These are phyloP conservation scores for Colletotrichum coccodes DNA, from an alignment of 2,329 filamentous ascomycete species.

Conservation along the genomic window DNA sequence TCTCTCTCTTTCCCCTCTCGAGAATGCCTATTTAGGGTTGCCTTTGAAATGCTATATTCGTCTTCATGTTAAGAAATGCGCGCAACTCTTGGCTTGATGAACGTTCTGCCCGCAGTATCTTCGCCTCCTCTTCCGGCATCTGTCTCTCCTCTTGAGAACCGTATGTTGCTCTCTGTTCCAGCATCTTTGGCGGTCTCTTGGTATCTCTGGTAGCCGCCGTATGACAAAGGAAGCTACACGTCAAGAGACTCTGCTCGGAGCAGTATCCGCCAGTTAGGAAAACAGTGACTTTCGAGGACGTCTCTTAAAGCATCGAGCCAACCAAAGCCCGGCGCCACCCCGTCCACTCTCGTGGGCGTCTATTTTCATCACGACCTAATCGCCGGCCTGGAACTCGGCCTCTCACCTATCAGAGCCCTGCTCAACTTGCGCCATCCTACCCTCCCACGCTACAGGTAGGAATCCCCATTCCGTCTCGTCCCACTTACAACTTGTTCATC, in stretches of 20 bases:
- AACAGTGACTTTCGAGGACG: constrained; percentile 11
- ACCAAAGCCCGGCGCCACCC: constrained; percentile 45
- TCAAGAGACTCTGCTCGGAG: background rate
- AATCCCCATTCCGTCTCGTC: constrained; percentile 47
- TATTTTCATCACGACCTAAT: constrained; percentile 52
- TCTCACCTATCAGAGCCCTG: constrained; percentile 55
- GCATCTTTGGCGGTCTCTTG: background rate
- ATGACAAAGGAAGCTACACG: background rate
- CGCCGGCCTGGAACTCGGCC: constrained; percentile 51
- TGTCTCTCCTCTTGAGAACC: background rate
- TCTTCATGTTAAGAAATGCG: constrained; percentile 20
- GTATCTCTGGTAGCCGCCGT: background rate
- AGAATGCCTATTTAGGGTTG: constrained; percentile 10
- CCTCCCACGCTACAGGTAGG: constrained; percentile 40
- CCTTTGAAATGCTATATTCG: constrained; percentile 30
- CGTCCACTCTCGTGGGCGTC: constrained; percentile 51
- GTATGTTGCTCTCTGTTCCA: background rate
- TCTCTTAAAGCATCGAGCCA: constrained; percentile 33
- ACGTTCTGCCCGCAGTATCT: background rate
- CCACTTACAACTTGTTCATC: constrained; percentile 46
- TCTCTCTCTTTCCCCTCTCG: constrained; percentile 5
- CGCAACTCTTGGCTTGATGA: constrained; percentile 21
- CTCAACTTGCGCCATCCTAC: constrained; percentile 35
- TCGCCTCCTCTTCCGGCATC: background rate
- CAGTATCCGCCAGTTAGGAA: constrained; percentile 14